phyloP scores from a whole-genome alignment of 192 early-diverging fungal species.

The Phycomyces blakesleeanus region DNA sequence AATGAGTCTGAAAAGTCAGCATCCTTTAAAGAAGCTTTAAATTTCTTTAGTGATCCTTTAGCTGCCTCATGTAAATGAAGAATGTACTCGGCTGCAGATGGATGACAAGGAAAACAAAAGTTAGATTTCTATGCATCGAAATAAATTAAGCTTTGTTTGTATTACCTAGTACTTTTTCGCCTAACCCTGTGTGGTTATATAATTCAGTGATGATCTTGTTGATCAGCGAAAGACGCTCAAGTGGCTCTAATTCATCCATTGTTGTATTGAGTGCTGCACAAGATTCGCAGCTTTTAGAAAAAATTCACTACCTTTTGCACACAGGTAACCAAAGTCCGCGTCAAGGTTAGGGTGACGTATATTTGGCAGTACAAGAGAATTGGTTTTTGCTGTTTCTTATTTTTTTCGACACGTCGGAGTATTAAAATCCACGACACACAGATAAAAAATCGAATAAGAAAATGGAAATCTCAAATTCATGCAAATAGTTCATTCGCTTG shows the following conservation, averaged over 20 bases:
- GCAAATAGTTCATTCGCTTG: too few relatives aligned
- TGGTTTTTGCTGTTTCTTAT: too few relatives aligned
- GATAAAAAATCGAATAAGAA: too few relatives aligned
- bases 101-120: background rate
- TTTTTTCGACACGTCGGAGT: too few relatives aligned
- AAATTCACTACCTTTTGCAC: too few relatives aligned
- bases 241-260: constrained; percentile 64
- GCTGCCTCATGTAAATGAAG: constrained; percentile 79
- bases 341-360: too few relatives aligned
- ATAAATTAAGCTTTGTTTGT: background rate
- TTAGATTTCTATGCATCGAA: background rate
- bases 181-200: constrained; percentile 85
- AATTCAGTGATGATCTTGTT: constrained; percentile 89
- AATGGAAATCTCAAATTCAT: too few relatives aligned
- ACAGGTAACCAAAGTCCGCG: too few relatives aligned
- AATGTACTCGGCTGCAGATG: constrained; percentile 76
- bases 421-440: too few relatives aligned
- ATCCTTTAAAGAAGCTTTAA: constrained; percentile 64
- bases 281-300: too few relatives aligned
- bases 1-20: constrained; percentile 82
- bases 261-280: background rate
- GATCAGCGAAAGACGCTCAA: constrained; percentile 88
- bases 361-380: too few relatives aligned
- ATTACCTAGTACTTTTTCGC: constrained; percentile 72
- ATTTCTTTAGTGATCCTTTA: constrained; percentile 52